These are phyloP conservation scores for Angomonas desouzai DNA, from an alignment of 208 protist species.

Conservation along the genomic window DNA sequence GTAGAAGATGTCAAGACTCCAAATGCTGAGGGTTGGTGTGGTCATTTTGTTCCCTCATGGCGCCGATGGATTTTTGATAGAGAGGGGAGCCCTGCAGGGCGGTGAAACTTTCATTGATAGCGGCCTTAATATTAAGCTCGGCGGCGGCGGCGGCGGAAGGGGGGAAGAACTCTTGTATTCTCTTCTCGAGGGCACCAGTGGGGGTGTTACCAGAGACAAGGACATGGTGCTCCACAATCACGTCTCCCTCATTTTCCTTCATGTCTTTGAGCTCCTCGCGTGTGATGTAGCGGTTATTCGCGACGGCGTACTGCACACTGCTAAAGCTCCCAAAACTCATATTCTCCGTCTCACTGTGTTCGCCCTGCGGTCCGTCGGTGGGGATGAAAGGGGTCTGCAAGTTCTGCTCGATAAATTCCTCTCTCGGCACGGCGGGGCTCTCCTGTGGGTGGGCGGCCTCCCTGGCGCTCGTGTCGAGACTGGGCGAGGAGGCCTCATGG, in stretches of 20 bases:
- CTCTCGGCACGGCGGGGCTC: background rate
- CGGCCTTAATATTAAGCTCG: slow-evolving; percentile 4
- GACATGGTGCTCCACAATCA: slow-evolving; percentile 14
- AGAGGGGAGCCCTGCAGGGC: slow-evolving; percentile 1
- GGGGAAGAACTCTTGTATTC: background rate
- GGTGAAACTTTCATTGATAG: slow-evolving; percentile 8
- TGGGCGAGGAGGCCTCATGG: background rate
- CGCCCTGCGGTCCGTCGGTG: no score
- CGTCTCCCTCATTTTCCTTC: background rate
- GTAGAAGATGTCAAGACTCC: background rate
- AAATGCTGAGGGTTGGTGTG: background rate
- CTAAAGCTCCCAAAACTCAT: slow-evolving; percentile 5
- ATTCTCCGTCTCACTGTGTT: background rate
- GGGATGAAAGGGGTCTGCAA: slow-evolving; percentile 7
- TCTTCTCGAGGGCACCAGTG: background rate
- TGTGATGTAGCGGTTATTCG: slow-evolving; percentile 12
- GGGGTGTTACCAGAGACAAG: background rate
- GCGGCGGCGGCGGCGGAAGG: no score
- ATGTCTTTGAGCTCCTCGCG: background rate
- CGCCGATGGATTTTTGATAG: background rate
- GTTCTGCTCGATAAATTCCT: slow-evolving; percentile 3
- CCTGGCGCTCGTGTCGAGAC: background rate
- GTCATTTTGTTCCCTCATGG: background rate
- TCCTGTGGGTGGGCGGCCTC: background rate
- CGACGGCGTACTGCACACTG: slow-evolving; percentile 12